phyloP scores from a whole-genome alignment of 768 basidiomycete genomes.

The Daedaleopsis nitida region DNA sequence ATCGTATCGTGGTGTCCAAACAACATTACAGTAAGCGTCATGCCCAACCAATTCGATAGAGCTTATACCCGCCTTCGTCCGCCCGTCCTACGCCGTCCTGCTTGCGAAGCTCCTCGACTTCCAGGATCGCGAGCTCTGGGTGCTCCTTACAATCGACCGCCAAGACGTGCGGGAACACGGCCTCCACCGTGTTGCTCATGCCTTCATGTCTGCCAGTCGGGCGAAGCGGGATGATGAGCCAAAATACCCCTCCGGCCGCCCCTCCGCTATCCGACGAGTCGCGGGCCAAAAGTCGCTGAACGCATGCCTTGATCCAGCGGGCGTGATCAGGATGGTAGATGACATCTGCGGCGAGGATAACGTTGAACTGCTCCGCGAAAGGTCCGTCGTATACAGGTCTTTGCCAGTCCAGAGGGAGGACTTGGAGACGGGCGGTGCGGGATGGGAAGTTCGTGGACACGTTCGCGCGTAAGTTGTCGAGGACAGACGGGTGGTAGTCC shows the following conservation, averaged over 20 bases:
- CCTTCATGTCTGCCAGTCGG: constrained; percentile 63
- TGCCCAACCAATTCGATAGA: constrained; percentile 76
- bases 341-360: constrained; percentile 80
- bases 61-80: constrained; percentile 67
- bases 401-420: constrained; percentile 69
- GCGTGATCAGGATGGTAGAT: constrained; percentile 76
- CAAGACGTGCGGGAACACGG: constrained; percentile 45
- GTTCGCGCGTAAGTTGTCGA: constrained; percentile 67
- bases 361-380: constrained; percentile 52
- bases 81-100: constrained; percentile 61
- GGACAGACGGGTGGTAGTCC: constrained; percentile 78
- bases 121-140: constrained; percentile 46
- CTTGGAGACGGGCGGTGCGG: constrained; percentile 36
- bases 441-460: constrained; percentile 51
- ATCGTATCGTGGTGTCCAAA: neutral
- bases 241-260: constrained; percentile 51
- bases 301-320: constrained; percentile 65
- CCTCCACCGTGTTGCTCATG: constrained; percentile 56
- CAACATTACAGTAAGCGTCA: neutral
- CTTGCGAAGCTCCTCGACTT: constrained; percentile 48
- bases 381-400: constrained; percentile 40
- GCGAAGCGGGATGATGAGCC: constrained; percentile 74
- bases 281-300: constrained; percentile 47
- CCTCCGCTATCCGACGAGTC: neutral
- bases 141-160: neutral